Percentiles rank a stretch among this genome's conserved stretches.
phyloP scores from a whole-genome alignment of 2,329 filamentous ascomycete genomes.

The Fusarium armeniacum region DNA sequence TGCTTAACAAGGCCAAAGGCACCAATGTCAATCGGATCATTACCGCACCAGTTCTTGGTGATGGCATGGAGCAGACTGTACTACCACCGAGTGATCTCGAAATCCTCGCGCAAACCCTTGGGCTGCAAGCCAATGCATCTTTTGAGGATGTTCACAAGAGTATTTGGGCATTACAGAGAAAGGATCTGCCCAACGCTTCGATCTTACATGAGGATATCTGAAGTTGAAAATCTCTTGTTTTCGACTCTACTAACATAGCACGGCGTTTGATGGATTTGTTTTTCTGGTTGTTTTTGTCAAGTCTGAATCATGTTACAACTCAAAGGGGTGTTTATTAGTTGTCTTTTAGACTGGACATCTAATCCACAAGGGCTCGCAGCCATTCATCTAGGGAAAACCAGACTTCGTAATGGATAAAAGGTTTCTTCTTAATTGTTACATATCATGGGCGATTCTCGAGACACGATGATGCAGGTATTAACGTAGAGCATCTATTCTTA shows the following conservation, averaged over 20 bases:
- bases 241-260: slow-evolving; percentile 44
- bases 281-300: slow-evolving; percentile 1
- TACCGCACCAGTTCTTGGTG: slow-evolving; percentile 37
- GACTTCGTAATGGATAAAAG: slow-evolving; percentile 1
- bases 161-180: slow-evolving; percentile 52
- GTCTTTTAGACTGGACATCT: slow-evolving; percentile 9
- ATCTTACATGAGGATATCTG: slow-evolving; percentile 38
- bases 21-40: slow-evolving; percentile 21
- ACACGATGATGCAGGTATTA: slow-evolving; percentile 9
- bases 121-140: slow-evolving; percentile 54
- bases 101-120: slow-evolving; percentile 54
- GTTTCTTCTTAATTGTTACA: neutral
- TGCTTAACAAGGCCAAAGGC: slow-evolving; percentile 63
- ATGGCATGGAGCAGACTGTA: slow-evolving; percentile 28
- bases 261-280: slow-evolving; percentile 38
- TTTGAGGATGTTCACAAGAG: slow-evolving; percentile 54
- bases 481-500: slow-evolving; percentile 41
- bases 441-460: slow-evolving; percentile 1
- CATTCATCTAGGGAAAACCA: neutral
- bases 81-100: slow-evolving; percentile 53
- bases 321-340: slow-evolving; percentile 1
- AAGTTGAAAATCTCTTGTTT: neutral
- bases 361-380: slow-evolving; percentile 4
- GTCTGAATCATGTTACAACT: neutral
- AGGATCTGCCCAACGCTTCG: slow-evolving; percentile 19